Conservation (phyloP, 2,329 filamentous ascomycete genomes). For the Botrytis tulipae region DNA sequence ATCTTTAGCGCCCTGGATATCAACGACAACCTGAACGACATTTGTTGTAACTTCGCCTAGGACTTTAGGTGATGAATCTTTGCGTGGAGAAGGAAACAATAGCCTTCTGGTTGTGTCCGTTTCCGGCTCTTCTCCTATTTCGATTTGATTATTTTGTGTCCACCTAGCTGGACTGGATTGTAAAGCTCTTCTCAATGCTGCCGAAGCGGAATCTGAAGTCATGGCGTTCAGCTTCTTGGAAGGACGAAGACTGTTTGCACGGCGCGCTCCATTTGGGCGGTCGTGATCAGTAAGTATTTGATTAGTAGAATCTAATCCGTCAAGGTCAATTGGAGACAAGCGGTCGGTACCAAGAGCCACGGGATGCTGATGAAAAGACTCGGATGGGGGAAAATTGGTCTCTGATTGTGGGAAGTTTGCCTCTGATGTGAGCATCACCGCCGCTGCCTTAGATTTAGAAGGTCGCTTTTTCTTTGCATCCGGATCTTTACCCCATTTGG, state of each 20-base stretch:
- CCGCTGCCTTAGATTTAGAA: slow-evolving; percentile 37
- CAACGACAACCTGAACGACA: slow-evolving; percentile 46
- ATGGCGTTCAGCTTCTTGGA: slow-evolving; percentile 34
- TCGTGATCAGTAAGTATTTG: not conserved
- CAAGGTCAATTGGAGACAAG: slow-evolving; percentile 19
- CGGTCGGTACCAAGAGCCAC: not conserved
- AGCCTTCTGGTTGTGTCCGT: slow-evolving; percentile 63
- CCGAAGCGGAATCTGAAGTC: slow-evolving; percentile 37
- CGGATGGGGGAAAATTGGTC: slow-evolving; percentile 34
- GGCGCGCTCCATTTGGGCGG: slow-evolving; percentile 23
- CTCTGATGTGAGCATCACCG: slow-evolving; percentile 25
- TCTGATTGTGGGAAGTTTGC: slow-evolving; percentile 48
- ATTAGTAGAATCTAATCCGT: not conserved
- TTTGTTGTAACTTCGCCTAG: slow-evolving; percentile 59
- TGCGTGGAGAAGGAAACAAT: slow-evolving; percentile 74
- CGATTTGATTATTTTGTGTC: slow-evolving; percentile 56
- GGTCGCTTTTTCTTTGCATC: slow-evolving; percentile 46
- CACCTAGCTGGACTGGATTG: slow-evolving; percentile 42
- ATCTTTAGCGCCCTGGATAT: slow-evolving; percentile 38
- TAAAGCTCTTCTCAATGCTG: slow-evolving; percentile 36
- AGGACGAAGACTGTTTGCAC: slow-evolving; percentile 33
- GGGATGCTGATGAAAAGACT: slow-evolving; percentile 17
- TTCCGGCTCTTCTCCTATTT: slow-evolving; percentile 47
- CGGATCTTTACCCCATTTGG: slow-evolving; percentile 69
- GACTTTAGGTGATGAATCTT: slow-evolving; percentile 60